Percentiles rank a stretch among this genome's conserved stretches.
phyloP scores from a whole-genome alignment of 768 basidiomycete species.

The Phanerodontia chrysosporium region DNA sequence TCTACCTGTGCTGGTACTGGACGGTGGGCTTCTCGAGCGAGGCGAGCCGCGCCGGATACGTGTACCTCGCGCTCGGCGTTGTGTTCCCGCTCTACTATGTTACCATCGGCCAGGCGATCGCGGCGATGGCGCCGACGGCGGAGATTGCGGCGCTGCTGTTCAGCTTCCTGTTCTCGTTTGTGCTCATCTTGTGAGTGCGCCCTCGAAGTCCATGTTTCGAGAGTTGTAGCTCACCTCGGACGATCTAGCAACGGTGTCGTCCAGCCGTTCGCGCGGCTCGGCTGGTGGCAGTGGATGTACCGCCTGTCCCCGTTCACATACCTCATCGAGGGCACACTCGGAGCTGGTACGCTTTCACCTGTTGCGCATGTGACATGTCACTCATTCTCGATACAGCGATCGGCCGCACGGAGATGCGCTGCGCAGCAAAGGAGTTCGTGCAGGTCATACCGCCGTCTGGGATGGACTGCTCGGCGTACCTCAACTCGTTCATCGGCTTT shows the following conservation, averaged over 20 bases:
- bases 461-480: constrained; percentile 44
- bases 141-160: constrained; percentile 38
- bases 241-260: constrained; percentile 41
- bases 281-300: constrained; percentile 44
- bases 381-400: constrained; percentile 35
- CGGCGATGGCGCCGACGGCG: constrained; percentile 37
- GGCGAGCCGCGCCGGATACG: constrained; percentile 32
- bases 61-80: constrained; percentile 35
- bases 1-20: constrained; percentile 49
- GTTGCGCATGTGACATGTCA: not conserved
- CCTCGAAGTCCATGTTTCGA: too few species aligned
- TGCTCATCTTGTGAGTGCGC: constrained; percentile 37
- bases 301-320: constrained; percentile 32
- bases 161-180: constrained; percentile 35
- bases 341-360: constrained; percentile 38
- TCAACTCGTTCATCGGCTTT: constrained; percentile 35
- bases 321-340: constrained; percentile 35
- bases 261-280: constrained; percentile 39
- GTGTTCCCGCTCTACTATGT: constrained; percentile 41
- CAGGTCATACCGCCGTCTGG: constrained; percentile 44
- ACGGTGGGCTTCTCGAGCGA: constrained; percentile 35
- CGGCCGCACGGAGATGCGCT: constrained; percentile 46
- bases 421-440: constrained; percentile 59
- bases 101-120: constrained; percentile 39
- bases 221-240: not conserved